Evolutionary conservation across 805 yeast genomes (phyloP).

Genomic region (Schwanniomyces pseudopolymorphus): DNA sequence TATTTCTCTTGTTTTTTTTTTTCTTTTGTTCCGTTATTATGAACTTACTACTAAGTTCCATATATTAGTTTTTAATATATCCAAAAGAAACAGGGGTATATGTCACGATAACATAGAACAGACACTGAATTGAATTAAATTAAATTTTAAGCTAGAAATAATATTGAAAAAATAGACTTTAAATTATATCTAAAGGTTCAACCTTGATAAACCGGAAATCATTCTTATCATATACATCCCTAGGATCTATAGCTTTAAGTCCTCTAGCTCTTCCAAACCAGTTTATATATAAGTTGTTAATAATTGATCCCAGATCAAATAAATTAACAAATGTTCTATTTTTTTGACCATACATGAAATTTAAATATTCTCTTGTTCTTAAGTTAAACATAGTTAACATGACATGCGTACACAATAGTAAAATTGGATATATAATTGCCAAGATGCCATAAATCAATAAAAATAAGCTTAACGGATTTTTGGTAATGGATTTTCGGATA

Average conservation of each 20-base stretch:
- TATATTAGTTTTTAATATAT: too few species aligned
- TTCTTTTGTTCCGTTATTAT: too few species aligned
- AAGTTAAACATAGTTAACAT: constrained; percentile 55
- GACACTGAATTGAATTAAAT: background rate
- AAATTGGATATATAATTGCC: constrained; percentile 52
- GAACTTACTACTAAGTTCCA: too few species aligned
- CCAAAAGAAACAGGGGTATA: too few species aligned
- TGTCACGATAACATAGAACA: too few species aligned
- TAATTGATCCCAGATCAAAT: constrained; percentile 21
- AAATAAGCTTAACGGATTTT: constrained; percentile 43
- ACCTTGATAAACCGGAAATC: constrained; percentile 27
- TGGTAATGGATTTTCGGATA: constrained; percentile 15
- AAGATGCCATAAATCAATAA: constrained; percentile 51
- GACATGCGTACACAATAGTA: constrained; percentile 54
- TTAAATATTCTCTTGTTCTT: constrained; percentile 73
- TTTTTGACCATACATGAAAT: constrained; percentile 35
- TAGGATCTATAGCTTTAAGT: constrained; percentile 15
- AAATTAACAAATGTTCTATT: constrained; percentile 33
- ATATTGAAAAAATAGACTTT: background rate
- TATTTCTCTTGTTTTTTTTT: too few species aligned
- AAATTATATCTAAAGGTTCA: constrained; percentile 17
- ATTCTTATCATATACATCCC: constrained; percentile 16
- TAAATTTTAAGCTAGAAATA: too few species aligned
- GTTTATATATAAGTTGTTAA: constrained; percentile 29
- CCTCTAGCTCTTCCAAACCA: constrained; percentile 39